Evolutionary conservation across 768 basidiomycete species (phyloP).

Genomic region (Russula earlei): DNA sequence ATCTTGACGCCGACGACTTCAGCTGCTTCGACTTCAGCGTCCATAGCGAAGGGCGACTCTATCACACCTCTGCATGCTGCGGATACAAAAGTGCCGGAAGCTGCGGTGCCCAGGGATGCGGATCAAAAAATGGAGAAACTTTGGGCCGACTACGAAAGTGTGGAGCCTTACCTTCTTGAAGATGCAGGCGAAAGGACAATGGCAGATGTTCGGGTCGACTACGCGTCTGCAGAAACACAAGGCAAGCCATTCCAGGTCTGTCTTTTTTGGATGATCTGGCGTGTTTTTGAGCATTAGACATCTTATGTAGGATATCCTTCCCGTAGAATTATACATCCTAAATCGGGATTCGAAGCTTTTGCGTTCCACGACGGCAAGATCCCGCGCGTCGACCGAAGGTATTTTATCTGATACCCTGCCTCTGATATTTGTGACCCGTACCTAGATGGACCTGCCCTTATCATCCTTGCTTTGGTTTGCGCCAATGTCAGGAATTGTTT

Average conservation of each 20-base stretch:
- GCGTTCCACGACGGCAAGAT: conserved; percentile 25
- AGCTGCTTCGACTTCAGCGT: conserved; percentile 9
- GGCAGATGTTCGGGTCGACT: conserved; percentile 49
- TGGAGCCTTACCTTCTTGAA: conserved; percentile 58
- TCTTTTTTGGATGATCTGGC: background rate
- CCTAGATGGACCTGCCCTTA: conserved; percentile 78
- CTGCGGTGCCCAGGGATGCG: conserved; percentile 63
- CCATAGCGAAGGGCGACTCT: conserved; percentile 6
- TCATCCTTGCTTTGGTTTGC: conserved; percentile 79
- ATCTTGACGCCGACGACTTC: conserved; percentile 7
- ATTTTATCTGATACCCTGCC: background rate
- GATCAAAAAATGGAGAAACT: conserved; percentile 76
- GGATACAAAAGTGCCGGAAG: conserved; percentile 22
- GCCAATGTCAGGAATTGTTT: conserved; percentile 84
- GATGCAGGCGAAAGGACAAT: conserved; percentile 39
- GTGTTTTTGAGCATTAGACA: background rate
- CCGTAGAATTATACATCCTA: conserved; percentile 60
- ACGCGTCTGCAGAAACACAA: conserved; percentile 34
- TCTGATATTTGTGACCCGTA: background rate
- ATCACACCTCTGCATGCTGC: conserved; percentile 10
- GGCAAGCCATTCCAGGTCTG: conserved; percentile 54
- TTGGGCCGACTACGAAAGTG: conserved; percentile 79
- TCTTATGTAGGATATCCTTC: conserved; percentile 55
- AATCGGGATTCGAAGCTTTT: conserved; percentile 52
- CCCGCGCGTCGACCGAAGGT: conserved; percentile 58